Conservation (phyloP, 129 eudicot genomes). For the Arctium minus region DNA sequence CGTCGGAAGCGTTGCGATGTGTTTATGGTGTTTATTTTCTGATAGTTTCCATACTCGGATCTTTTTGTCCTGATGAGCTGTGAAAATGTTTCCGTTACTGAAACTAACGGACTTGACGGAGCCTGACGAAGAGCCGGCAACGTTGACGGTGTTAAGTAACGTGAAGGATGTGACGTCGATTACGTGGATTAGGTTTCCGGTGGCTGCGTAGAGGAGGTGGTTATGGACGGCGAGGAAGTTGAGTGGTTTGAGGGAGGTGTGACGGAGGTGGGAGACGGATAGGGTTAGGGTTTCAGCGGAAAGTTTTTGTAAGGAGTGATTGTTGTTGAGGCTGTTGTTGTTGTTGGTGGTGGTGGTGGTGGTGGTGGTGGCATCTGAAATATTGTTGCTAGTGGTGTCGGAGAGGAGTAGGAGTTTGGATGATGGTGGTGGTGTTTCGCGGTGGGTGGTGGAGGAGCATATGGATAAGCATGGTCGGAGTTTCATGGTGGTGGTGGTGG, state of each 20-base stretch:
- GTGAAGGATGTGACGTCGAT: conserved; percentile 29
- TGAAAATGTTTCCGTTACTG: conserved; percentile 36
- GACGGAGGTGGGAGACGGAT: conserved; percentile 14
- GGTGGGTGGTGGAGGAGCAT: conserved; percentile 8
- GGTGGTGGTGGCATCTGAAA: neutral
- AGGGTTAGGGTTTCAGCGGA: neutral
- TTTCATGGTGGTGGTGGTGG: conserved; percentile 13
- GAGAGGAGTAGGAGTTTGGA: neutral
- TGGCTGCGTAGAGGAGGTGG: conserved; percentile 51
- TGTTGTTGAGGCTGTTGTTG: neutral
- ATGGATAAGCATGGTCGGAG: conserved; percentile 4
- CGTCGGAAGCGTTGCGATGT: conserved; percentile 58
- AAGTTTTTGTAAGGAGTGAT: neutral
- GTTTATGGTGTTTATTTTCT: conserved; percentile 41
- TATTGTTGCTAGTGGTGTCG: neutral
- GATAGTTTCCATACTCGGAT: conserved; percentile 65
- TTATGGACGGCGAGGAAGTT: conserved; percentile 27
- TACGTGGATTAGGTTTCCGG: conserved; percentile 41
- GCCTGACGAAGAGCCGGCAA: conserved; percentile 32
- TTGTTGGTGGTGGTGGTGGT: no score
- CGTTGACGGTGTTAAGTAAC: conserved; percentile 38
- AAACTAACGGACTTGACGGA: conserved; percentile 62
- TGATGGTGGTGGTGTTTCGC: neutral
- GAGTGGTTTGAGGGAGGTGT: conserved; percentile 7
- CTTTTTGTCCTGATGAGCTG: conserved; percentile 75